A percentile compares a stretch with the other conserved stretches of the same genome.
These are phyloP conservation scores for Pestalotiopsis sp. DNA, from an alignment of 2,329 filamentous ascomycete genomes.

Conservation along the genomic window DNA sequence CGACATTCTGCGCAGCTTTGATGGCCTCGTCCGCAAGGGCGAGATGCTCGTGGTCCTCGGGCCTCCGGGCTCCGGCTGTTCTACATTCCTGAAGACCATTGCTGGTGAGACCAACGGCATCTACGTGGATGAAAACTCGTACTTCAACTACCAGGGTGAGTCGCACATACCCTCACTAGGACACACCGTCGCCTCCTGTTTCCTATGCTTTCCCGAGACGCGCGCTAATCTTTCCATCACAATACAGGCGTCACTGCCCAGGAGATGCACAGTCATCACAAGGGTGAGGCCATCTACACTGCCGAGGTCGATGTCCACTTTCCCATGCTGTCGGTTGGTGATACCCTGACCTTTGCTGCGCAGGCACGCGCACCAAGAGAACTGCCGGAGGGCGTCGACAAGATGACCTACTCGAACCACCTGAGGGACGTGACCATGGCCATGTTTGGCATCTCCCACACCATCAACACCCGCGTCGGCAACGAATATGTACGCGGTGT, in stretches of 20 bases:
- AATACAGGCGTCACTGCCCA: constrained; percentile 57
- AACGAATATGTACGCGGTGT: constrained; percentile 74
- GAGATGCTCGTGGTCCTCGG: constrained; percentile 58
- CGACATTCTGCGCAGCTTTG: constrained; percentile 48
- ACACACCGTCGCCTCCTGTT: too few relatives aligned
- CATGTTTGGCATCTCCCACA: constrained; percentile 71
- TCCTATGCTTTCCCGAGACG: too few relatives aligned
- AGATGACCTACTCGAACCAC: constrained; percentile 56
- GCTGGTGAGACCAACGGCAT: constrained; percentile 80
- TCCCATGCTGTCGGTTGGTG: constrained; percentile 71
- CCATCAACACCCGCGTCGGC: constrained; percentile 69
- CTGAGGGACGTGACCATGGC: constrained; percentile 71
- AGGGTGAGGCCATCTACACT: constrained; percentile 82
- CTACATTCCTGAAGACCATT: constrained; percentile 80
- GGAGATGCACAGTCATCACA: constrained; percentile 74
- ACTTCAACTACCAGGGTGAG: constrained; percentile 77
- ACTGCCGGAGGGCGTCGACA: constrained; percentile 55
- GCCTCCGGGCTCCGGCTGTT: constrained; percentile 68
- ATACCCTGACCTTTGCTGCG: constrained; percentile 76
- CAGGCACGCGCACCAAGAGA: constrained; percentile 62
- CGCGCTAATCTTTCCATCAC: neutral
- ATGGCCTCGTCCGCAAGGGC: constrained; percentile 49
- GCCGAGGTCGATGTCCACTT: constrained; percentile 82
- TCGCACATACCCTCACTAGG: neutral
- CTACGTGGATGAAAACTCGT: constrained; percentile 63